Evolutionary conservation across 1,284 basidiomycete species (phyloP).

Genomic region (Pseudozyma hubeiensis): DNA sequence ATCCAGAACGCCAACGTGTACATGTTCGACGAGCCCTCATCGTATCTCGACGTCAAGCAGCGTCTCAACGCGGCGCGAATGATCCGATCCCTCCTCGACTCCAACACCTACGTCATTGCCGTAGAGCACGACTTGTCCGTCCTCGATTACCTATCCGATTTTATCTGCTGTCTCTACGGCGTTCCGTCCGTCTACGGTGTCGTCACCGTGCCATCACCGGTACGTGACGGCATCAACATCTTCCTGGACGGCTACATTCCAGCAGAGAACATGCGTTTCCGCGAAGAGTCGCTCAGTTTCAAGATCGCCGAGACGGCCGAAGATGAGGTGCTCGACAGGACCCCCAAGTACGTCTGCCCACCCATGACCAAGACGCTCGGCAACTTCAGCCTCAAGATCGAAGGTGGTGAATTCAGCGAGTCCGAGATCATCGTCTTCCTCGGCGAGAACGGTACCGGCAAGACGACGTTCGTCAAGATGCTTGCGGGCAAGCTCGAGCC

Average conservation of each 20-base stretch:
- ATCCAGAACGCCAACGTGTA: constrained; percentile 68
- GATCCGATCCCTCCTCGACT: constrained; percentile 65
- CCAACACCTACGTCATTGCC: constrained; percentile 68
- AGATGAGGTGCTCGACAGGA: constrained; percentile 60
- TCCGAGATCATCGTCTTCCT: constrained; percentile 68
- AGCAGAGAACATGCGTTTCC: constrained; percentile 69
- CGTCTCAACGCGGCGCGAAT: constrained; percentile 67
- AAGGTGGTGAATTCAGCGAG: constrained; percentile 65
- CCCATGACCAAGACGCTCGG: constrained; percentile 67
- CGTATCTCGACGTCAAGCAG: constrained; percentile 69
- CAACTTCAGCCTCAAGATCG: constrained; percentile 64
- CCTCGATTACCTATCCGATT: constrained; percentile 68
- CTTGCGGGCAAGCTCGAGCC: constrained; percentile 67
- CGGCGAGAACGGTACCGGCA: constrained; percentile 68
- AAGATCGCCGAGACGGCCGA: constrained; percentile 68
- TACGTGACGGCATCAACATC: constrained; percentile 69
- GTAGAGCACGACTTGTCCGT: constrained; percentile 68
- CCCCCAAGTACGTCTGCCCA: constrained; percentile 61
- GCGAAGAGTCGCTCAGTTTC: constrained; percentile 67
- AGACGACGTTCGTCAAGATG: constrained; percentile 69
- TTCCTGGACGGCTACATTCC: constrained; percentile 69
- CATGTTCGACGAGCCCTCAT: constrained; percentile 69
- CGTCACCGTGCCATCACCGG: constrained; percentile 66
- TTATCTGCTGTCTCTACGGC: constrained; percentile 68
- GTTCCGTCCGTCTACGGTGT: constrained; percentile 68